Base-by-base conservation (phyloP, 1,139 yeast genomes). In the Pichia inconspicua region DNA sequence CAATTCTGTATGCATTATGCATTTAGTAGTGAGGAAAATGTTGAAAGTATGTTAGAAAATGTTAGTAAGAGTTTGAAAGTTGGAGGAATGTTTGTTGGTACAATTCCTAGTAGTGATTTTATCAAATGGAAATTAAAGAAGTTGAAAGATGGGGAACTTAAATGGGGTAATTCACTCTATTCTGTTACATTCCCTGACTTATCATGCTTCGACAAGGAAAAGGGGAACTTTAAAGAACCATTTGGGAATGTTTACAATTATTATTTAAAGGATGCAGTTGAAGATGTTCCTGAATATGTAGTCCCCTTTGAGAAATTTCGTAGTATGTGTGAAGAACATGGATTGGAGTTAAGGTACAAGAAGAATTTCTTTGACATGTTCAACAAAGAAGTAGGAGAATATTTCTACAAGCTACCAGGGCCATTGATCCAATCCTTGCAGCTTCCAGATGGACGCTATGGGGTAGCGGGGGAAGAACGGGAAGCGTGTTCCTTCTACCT, bases 1-100 rank as follows among this genome's bases (percentile, higher is more conserved):
- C 98, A 94, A 64, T 92, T 92, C 65, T 86, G 96, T 46, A 69
- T 92, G 65, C 99, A 92, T 65, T 92, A 92, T 69, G 96, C 97
- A 0, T 92, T 89, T 69, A 94, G 87, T 58, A 75, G 84, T 3
- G 97, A 90, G 63, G 79, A 75, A 39, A 84, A 87, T 54, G 92
- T 89, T 1, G 75, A 88, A 52, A 77, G 75, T 41, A 70, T 92
- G 57, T 69, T 92, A 49, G 74, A 76, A 37, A 94, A 92, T 61
- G 84, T 94, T 4, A 74, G 95, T 3, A 73, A 80, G 52, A 82
- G 92, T 0, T 72, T 92, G 51, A 77, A 77, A 56, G 71, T 81
- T 1, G 97, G 97, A 2, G 97, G 98, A 0, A 72, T 73, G 47
- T 90, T 94, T 60, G 77, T 92, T 51, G 98, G 97, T 1, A 94